Percentiles rank a stretch among this genome's conserved stretches.
phyloP scores from a whole-genome alignment of 2,329 filamentous ascomycete species.

The Monosporascus sp. region DNA sequence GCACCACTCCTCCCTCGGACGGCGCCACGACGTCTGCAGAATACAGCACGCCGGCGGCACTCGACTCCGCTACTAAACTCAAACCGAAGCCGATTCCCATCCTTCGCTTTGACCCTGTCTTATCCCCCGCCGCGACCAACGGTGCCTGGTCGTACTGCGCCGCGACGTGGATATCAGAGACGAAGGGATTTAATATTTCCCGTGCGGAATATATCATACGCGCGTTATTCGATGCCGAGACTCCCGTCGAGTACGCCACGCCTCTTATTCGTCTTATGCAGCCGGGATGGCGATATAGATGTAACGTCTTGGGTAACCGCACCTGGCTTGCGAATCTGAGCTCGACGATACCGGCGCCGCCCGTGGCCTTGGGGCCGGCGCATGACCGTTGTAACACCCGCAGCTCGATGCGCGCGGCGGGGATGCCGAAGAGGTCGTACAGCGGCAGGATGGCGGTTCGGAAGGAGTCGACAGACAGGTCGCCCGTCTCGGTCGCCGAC shows the following conservation, averaged over 20 bases:
- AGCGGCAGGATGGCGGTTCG: conserved; percentile 88
- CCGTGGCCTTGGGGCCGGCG: conserved; percentile 66
- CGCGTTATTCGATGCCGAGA: conserved; percentile 87
- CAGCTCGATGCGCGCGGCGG: conserved; percentile 74
- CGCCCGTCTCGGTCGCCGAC: conserved; percentile 73
- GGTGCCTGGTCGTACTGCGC: conserved; percentile 69
- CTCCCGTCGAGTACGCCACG: conserved; percentile 89
- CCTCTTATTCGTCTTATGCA: conserved; percentile 84
- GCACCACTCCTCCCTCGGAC: conserved; percentile 72
- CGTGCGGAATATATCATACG: conserved; percentile 90
- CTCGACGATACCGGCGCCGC: conserved; percentile 90
- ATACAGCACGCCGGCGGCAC: conserved; percentile 72
- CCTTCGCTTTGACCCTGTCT: conserved; percentile 52
- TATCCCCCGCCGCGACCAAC: conserved; percentile 46
- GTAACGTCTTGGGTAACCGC: conserved; percentile 86
- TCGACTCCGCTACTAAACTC: conserved; percentile 88
- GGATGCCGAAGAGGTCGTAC: conserved; percentile 85
- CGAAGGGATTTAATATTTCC: conserved; percentile 79
- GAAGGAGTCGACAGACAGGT: conserved; percentile 89
- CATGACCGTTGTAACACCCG: conserved; percentile 77
- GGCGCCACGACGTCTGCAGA: conserved; percentile 78
- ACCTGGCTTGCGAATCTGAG: conserved; percentile 91
- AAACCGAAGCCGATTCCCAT: conserved; percentile 89
- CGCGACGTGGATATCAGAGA: conserved; percentile 86
- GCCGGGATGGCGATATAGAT: conserved; percentile 75